Base-by-base conservation (phyloP, 805 yeast genomes). In the Candida gorgasii region DNA sequence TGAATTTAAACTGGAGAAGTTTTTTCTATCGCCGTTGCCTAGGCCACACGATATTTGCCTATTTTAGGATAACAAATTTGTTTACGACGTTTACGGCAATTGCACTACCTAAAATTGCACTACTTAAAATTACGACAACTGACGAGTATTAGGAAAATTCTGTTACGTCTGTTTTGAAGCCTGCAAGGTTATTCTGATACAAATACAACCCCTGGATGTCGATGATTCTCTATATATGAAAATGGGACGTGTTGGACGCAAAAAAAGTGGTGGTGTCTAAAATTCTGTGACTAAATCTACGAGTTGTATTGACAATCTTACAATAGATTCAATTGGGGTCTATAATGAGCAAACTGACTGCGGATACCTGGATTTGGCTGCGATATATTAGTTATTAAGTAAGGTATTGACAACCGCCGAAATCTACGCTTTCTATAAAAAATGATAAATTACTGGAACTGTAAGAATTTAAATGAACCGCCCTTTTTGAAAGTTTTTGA, bases 401-500 rank as follows among this genome's bases (percentile, higher is more conserved):
- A 14, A 22, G 20, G 24, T 11, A 31, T 18, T 6, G 3, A 8
- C 15, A 24, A 24, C 7, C 28, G 8, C n/a, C 11, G 4, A 11
- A 31, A 3, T 19, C 4, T 34, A 34, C 7, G 37, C 28, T 34
- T 8, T 34, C 37, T 34, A 34, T 34, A 34, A 34, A 24, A 24
- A 24, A 22, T 14, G 19, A 9, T 22, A 34, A 34, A 13, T 22
- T 6, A 20, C n/a, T n/a, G 37, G 4, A 20, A 12, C 23, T 22
- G 8, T 34, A 12, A 14, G 7, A 15, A 7, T 22, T 24, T 24
- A 24, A 8, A 34, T 22, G 28, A 34, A 34, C 28, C 37, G 37
- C 37, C 37, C 37, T 34, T 34, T 34, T 34, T 5, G n/a, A 22
- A 34, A 15, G 12, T 34, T 34, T 34, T 22, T 34, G 37, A 34